Conservation (phyloP, 305 asterid species). For the Petunia hybrid region DNA sequence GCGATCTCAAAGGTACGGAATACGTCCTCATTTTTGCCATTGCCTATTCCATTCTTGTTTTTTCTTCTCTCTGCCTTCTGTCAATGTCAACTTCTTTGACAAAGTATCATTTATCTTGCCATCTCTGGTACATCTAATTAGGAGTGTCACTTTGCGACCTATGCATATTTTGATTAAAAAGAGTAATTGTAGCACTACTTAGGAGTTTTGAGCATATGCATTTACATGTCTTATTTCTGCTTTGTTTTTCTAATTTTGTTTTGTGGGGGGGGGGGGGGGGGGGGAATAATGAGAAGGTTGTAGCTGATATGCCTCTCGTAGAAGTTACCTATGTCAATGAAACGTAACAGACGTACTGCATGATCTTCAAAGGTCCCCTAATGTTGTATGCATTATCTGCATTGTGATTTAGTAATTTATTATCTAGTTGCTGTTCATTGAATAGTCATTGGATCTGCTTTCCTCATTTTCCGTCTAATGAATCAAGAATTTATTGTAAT, state of each 20-base stretch:
- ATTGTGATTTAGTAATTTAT: background rate
- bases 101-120: background rate
- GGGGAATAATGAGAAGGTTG: background rate
- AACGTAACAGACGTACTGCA: conserved; percentile 16
- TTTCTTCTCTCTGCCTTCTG: conserved; percentile 26
- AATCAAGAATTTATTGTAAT: conserved; percentile 33
- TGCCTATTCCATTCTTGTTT: conserved; percentile 38
- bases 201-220: background rate
- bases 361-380: conserved; percentile 1
- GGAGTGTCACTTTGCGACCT: background rate
- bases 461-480: conserved; percentile 31
- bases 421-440: background rate
- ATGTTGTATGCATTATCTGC: background rate
- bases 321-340: conserved; percentile 17
- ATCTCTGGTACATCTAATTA: conserved; percentile 14
- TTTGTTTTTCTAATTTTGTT: background rate
- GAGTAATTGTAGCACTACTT: background rate
- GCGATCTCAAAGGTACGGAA: conserved; percentile 85
- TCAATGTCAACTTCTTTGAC: background rate
- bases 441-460: background rate
- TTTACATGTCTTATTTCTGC: background rate
- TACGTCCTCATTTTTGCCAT: conserved; percentile 32
- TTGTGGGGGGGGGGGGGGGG: background rate
- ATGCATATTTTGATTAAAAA: conserved; percentile 24
- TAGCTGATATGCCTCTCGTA: conserved; percentile 6